phyloP scores from a whole-genome alignment of 208 protist species.

The Acanthamoeba lenticulata region DNA sequence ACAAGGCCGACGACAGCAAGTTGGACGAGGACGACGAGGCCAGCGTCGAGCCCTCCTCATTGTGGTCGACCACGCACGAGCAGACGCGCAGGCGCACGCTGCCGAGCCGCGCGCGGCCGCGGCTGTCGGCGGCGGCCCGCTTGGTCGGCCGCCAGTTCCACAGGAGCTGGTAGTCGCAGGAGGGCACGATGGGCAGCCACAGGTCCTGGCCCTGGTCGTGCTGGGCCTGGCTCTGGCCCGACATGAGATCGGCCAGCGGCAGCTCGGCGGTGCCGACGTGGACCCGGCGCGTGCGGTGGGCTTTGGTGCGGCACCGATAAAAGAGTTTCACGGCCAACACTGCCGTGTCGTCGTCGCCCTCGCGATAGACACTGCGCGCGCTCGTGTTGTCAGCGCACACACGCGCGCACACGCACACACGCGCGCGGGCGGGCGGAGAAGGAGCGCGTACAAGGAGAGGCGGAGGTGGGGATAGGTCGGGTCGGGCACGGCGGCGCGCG shows the following conservation, averaged over 20 bases:
- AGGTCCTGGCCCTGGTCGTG: neutral
- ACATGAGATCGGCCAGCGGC: neutral
- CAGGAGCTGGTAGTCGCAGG: neutral
- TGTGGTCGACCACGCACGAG: too few species aligned
- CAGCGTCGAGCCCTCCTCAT: too few species aligned
- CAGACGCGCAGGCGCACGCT: neutral
- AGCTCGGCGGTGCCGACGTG: neutral
- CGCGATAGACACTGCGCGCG: neutral
- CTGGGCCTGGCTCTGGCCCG: neutral
- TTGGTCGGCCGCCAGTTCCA: constrained; percentile 43
- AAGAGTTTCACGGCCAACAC: neutral
- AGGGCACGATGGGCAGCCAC: neutral
- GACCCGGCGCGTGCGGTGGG: neutral
- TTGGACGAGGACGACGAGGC: too few species aligned
- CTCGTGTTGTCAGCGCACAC: neutral
- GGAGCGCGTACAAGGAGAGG: constrained; percentile 1
- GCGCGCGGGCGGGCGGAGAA: neutral
- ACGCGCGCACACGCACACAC: neutral
- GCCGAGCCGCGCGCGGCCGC: neutral
- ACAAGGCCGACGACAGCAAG: too few species aligned
- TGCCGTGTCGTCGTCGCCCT: neutral
- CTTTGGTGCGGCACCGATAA: constrained; percentile 2
- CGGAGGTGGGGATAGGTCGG: neutral
- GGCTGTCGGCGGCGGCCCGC: neutral
- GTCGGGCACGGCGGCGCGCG: neutral